phyloP scores from a whole-genome alignment of 805 yeast genomes.

The Saccharomycopsis fibuligera region DNA sequence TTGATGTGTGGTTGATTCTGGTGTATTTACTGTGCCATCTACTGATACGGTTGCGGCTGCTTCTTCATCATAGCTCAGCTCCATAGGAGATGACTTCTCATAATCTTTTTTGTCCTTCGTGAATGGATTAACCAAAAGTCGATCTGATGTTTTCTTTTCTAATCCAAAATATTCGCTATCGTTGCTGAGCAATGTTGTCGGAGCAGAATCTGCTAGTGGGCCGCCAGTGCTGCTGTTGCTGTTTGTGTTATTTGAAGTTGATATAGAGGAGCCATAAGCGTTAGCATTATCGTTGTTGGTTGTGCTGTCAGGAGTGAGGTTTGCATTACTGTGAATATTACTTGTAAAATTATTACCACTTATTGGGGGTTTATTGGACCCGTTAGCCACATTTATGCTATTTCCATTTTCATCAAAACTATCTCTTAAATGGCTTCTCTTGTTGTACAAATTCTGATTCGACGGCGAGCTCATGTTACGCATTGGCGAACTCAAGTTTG shows the following conservation, averaged over 20 bases:
- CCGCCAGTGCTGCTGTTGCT: no score
- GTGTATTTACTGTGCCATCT: no score
- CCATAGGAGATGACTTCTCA: constrained; percentile 8
- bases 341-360: background rate
- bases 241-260: no score
- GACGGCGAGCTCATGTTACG: constrained; percentile 13
- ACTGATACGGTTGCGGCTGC: background rate
- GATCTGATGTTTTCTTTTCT: constrained; percentile 8
- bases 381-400: background rate
- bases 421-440: constrained; percentile 5
- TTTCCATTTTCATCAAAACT: constrained; percentile 2
- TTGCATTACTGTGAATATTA: background rate
- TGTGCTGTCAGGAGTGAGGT: no score
- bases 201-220: no score
- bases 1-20: no score
- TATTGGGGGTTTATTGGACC: background rate
- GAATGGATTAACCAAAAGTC: constrained; percentile 11
- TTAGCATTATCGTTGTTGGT: no score
- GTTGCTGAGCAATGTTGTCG: no score
- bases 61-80: constrained; percentile 8
- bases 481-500: constrained; percentile 12
- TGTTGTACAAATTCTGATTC: constrained; percentile 6
- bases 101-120: constrained; percentile 15
- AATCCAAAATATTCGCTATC: background rate
- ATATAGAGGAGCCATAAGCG: no score